Conservation (phyloP, 805 yeast genomes). For the Starmerella ratchasimensis region DNA sequence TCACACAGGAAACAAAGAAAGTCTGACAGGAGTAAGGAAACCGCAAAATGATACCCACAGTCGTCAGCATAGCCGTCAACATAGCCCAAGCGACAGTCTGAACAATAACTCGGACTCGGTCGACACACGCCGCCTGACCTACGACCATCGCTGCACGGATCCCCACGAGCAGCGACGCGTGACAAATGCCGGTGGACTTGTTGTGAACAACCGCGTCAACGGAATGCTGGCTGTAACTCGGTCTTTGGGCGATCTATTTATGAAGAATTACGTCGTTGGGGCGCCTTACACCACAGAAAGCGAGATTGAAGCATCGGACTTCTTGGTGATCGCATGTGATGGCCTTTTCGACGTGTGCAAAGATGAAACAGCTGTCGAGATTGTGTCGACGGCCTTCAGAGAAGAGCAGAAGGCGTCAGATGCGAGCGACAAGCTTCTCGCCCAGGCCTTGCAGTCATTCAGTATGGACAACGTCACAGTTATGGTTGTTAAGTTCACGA, state of each 20-base stretch:
- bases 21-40: background rate
- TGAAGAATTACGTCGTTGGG: constrained; percentile 79
- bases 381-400: constrained; percentile 41
- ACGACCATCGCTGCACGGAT: constrained; percentile 91
- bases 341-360: constrained; percentile 92
- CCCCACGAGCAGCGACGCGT: constrained; percentile 61
- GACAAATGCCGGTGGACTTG: constrained; percentile 66
- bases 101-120: constrained; percentile 27
- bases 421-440: constrained; percentile 56
- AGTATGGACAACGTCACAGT: constrained; percentile 89
- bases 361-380: constrained; percentile 71
- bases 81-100: background rate
- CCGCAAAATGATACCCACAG: background rate
- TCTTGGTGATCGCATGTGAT: constrained; percentile 84
- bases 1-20: background rate
- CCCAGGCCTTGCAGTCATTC: constrained; percentile 58
- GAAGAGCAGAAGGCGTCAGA: constrained; percentile 33
- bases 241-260: constrained; percentile 83
- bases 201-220: constrained; percentile 82
- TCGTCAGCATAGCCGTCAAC: background rate
- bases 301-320: constrained; percentile 47
- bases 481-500: constrained; percentile 48
- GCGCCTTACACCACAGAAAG: constrained; percentile 87
- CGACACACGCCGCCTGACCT: constrained; percentile 61
- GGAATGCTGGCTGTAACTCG: constrained; percentile 93